These are phyloP conservation scores for Clonostachys rosea DNA, from an alignment of 2,329 filamentous ascomycete species.

Conservation along the genomic window DNA sequence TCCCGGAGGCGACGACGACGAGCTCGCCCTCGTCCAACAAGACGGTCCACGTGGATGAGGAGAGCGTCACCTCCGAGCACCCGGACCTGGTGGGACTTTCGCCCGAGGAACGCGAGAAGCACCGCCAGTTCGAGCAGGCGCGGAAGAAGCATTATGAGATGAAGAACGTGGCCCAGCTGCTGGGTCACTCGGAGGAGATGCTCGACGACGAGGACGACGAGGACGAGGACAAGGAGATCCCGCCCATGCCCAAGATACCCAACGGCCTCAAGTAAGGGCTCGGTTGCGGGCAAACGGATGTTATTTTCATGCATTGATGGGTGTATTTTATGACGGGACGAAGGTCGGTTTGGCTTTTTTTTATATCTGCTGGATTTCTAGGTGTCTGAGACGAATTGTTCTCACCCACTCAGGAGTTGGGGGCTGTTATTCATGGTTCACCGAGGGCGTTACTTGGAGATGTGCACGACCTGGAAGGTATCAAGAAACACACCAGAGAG, in stretches of 20 bases:
- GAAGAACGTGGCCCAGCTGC: slow-evolving; percentile 83
- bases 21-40: slow-evolving; percentile 44
- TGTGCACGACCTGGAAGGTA: no score
- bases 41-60: slow-evolving; percentile 75
- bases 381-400: no score
- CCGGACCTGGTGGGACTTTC: slow-evolving; percentile 40
- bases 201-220: slow-evolving; percentile 61
- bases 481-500: no score
- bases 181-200: slow-evolving; percentile 70
- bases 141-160: slow-evolving; percentile 99
- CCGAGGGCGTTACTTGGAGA: no score
- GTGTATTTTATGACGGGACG: no score
- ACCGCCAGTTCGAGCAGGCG: slow-evolving; percentile 83
- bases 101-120: slow-evolving; percentile 81
- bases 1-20: slow-evolving; percentile 37
- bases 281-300: neutral
- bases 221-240: slow-evolving; percentile 38
- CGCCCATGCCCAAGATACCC: slow-evolving; percentile 40
- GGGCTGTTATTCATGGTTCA: no score
- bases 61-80: slow-evolving; percentile 44
- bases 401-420: no score
- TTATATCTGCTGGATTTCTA: neutral
- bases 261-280: slow-evolving; percentile 24
- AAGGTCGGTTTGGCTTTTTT: neutral
- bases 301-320: no score